Conservation (phyloP, 441 rosid species). For the Melastoma candidum region DNA sequence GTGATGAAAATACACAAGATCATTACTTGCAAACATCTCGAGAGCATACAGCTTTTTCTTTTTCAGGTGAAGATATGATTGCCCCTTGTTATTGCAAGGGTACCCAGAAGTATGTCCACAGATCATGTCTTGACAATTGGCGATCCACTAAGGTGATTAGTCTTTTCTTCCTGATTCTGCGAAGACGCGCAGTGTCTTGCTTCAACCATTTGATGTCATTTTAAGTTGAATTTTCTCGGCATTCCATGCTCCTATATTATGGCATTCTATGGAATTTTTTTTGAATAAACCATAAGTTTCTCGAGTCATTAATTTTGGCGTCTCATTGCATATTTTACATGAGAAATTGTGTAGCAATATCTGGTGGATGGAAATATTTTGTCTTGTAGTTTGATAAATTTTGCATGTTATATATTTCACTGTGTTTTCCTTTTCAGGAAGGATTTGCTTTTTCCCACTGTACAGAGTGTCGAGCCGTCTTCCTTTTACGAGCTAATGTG, state of each 20-base stretch:
- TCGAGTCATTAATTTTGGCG: too few species aligned
- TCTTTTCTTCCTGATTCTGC: conserved; percentile 10
- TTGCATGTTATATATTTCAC: not conserved
- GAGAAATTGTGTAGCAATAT: too few species aligned
- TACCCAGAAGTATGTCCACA: conserved; percentile 95
- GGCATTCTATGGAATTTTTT: too few species aligned
- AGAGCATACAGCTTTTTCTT: conserved; percentile 1
- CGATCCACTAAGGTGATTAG: conserved; percentile 87
- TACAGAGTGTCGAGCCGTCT: conserved; percentile 94
- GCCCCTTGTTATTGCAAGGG: conserved; percentile 98
- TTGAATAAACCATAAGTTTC: too few species aligned
- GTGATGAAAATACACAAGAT: not conserved
- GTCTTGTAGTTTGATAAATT: not conserved
- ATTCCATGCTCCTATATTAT: too few species aligned
- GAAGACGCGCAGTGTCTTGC: conserved; percentile 5
- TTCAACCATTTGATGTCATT: not conserved
- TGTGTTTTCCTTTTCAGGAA: conserved; percentile 45
- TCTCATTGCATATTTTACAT: too few species aligned
- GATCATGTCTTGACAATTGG: conserved; percentile 97
- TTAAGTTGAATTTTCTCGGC: not conserved
- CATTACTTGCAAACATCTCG: too few species aligned
- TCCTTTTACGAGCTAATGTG: conserved; percentile 85
- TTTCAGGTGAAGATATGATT: conserved; percentile 85
- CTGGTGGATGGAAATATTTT: not conserved
- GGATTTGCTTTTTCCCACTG: conserved; percentile 99